These are phyloP conservation scores for Pseudogymnoascus sp. DNA, from an alignment of 2,329 filamentous ascomycete genomes.

Conservation along the genomic window DNA sequence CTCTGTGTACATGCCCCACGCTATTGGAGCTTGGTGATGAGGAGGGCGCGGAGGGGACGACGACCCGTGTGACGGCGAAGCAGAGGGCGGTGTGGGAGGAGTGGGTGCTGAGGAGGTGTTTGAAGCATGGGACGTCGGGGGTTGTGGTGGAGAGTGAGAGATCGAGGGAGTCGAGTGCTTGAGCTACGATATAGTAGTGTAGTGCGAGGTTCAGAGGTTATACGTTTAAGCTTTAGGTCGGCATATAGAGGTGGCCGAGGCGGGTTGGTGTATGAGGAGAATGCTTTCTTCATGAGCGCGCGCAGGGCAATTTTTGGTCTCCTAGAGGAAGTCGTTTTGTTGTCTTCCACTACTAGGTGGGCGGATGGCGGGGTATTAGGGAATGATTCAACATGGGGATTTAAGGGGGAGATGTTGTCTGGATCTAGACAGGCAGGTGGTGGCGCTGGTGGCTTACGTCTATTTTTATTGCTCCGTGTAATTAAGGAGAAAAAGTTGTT, in stretches of 20 bases:
- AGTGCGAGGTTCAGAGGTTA: neutral
- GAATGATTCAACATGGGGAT: neutral
- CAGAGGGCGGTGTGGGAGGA: constrained; percentile 48
- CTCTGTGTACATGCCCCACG: constrained; percentile 22
- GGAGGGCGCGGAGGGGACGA: constrained; percentile 39
- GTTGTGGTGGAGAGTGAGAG: neutral
- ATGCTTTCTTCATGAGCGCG: neutral
- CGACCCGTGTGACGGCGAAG: constrained; percentile 35
- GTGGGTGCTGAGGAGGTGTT: constrained; percentile 43
- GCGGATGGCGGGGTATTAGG: neutral
- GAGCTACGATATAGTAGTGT: neutral
- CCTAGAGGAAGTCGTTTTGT: neutral
- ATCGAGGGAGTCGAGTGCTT: neutral
- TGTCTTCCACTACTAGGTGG: neutral
- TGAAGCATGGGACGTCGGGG: constrained; percentile 14
- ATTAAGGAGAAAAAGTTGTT: constrained; percentile 6
- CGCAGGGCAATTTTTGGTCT: neutral
- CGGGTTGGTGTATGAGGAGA: neutral
- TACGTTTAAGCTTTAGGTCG: neutral
- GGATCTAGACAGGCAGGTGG: neutral
- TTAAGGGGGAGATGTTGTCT: neutral
- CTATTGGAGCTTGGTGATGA: constrained; percentile 28
- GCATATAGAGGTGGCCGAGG: neutral
- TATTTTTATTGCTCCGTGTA: constrained; percentile 2
- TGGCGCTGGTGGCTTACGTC: neutral